These are phyloP conservation scores for Colletotrichum sp. DNA, from an alignment of 2,329 filamentous ascomycete genomes.

Conservation along the genomic window DNA sequence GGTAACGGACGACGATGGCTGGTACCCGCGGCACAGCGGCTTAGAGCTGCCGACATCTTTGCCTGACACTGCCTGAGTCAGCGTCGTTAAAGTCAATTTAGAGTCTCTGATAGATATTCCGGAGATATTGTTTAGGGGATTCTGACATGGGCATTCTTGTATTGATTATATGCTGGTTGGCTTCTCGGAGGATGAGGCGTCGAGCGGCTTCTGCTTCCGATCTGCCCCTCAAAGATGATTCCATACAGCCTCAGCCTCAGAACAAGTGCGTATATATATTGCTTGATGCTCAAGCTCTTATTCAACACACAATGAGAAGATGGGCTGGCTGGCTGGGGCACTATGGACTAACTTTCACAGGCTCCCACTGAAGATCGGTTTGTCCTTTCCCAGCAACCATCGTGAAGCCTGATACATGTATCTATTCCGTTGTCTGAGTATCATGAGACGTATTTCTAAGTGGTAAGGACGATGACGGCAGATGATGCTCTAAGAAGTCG, in stretches of 20 bases:
- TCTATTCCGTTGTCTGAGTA: neutral
- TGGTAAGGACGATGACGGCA: neutral
- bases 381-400: neutral
- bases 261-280: neutral
- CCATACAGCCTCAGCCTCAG: neutral
- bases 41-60: accelerated
- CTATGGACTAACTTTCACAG: neutral
- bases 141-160: neutral
- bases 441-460: neutral
- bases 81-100: neutral
- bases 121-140: neutral
- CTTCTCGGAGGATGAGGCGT: neutral
- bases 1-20: neutral
- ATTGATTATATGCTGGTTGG: neutral
- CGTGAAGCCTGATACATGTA: neutral
- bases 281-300: neutral
- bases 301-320: neutral
- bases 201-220: neutral
- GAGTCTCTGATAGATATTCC: neutral
- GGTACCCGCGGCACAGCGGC: neutral
- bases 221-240: neutral
- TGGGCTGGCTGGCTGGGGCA: neutral
- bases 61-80: neutral
- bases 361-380: neutral
- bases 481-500: neutral